These are phyloP conservation scores for Aspergillus udagawae DNA, from an alignment of 2,329 filamentous ascomycete genomes.

Conservation along the genomic window DNA sequence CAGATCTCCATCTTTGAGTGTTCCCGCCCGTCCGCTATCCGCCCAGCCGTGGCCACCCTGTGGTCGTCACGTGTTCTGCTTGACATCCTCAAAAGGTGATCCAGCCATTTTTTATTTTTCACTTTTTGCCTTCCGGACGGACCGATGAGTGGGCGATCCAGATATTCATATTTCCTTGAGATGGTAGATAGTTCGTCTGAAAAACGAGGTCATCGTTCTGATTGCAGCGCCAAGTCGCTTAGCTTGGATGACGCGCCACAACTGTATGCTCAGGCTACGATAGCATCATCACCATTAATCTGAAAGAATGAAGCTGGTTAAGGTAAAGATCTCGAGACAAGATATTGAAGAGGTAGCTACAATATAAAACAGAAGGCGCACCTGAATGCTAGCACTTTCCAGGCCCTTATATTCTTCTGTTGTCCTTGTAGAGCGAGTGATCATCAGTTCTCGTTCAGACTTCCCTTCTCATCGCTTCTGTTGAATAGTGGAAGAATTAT, in stretches of 20 bases:
- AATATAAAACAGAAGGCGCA: not conserved
- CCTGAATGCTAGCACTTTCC: not conserved
- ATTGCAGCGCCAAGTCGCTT: not conserved
- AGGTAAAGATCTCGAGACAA: not conserved
- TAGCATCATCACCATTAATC: not conserved
- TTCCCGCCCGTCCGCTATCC: conserved; percentile 22
- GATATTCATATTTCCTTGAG: conserved; percentile 4
- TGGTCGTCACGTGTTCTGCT: conserved; percentile 15
- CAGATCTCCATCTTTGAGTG: conserved; percentile 17
- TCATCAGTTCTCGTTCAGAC: not conserved
- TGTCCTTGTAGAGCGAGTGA: not conserved
- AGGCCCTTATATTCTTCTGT: not conserved
- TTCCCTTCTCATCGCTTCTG: not conserved
- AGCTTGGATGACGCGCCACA: not conserved
- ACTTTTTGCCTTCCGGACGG: conserved; percentile 20
- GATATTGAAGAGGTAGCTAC: not conserved
- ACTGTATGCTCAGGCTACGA: not conserved
- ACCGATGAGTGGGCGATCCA: conserved; percentile 20
- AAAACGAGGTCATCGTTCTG: not conserved
- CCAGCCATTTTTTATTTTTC: conserved; percentile 14
- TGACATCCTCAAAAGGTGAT: conserved; percentile 13
- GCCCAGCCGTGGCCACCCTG: conserved; percentile 17
- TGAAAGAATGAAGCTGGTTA: not conserved
- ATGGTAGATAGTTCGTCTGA: not conserved
- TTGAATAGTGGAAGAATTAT: not conserved